Base-by-base conservation (phyloP, 2,329 filamentous ascomycete species). In the Blastomyces parvus region DNA sequence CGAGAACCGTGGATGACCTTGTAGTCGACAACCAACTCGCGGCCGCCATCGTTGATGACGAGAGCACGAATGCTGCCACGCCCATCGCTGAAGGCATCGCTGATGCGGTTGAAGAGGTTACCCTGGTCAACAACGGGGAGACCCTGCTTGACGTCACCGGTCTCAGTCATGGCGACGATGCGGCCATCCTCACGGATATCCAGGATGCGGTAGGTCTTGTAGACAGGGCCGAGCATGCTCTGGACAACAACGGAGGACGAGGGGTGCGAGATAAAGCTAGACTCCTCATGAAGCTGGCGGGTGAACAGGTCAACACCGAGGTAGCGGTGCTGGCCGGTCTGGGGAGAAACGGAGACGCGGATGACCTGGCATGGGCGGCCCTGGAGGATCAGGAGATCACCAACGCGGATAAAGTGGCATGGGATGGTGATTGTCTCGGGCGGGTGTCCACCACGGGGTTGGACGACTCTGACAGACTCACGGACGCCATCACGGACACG, bases 151-250 rank as follows among this genome's bases (percentile, higher is more conserved):
- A 99, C 91, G 77, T 99, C 93, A 73, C 94, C 92, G 69, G 88
- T 90, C 88, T 99, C 94, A 76, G 94, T 99, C 92, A 99, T 97
- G 83, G 92, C 92, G 70, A 95, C 91, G 74, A 99, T 79, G 71
- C 81, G 80, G 74, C 84, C 83, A 73, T 87, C 92, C 70, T 96
- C 90, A 79, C 91, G 88, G 79, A 99, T 88, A 83, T 99, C 94
- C 67, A 99, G 88, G 77, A 99, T 93, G 75, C 94, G 92, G 88
- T 99, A 99, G 86, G 97, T 94, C 91, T 97, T 97, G 91, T 97
- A 97, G 83, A 97, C 87, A 68, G 94, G 94, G 73, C 93, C 94
- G 70, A 96, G 89, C 91, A 99, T 97, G 83, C 93, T 97, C 88
- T 99, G 94, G 74, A 99, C 93, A 68, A 97, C 87, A 66, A 99